Percentiles rank a stretch among this genome's conserved stretches.
phyloP scores from a whole-genome alignment of 2,329 filamentous ascomycete genomes.

The Pseudogymnoascus sp. region DNA sequence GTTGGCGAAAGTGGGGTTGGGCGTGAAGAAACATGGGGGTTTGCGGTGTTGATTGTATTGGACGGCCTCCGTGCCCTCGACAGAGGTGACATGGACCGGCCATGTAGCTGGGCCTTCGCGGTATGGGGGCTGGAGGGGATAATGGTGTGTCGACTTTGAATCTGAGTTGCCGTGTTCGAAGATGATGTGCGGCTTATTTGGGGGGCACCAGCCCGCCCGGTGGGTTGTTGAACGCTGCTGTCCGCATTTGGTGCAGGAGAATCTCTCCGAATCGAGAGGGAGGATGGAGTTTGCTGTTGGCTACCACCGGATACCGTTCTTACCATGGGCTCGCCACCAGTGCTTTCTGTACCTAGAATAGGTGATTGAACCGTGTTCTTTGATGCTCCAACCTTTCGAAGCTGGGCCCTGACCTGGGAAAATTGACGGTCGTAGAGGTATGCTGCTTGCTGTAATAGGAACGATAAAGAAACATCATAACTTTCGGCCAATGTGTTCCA shows the following conservation, averaged over 20 bases:
- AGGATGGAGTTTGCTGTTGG: constrained; percentile 21
- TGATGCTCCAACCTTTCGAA: constrained; percentile 62
- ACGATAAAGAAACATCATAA: constrained; percentile 79
- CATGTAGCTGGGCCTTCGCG: constrained; percentile 18
- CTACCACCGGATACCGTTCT: constrained; percentile 40
- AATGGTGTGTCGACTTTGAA: constrained; percentile 21
- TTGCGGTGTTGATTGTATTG: constrained; percentile 10
- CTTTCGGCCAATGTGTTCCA: constrained; percentile 45
- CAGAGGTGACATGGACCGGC: constrained; percentile 22
- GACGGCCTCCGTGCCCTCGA: constrained; percentile 15
- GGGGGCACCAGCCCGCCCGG: constrained; percentile 16
- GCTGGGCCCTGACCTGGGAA: constrained; percentile 81
- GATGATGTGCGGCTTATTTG: constrained; percentile 26
- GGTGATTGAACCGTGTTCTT: constrained; percentile 48
- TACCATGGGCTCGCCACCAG: constrained; percentile 39
- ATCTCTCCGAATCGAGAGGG: constrained; percentile 24
- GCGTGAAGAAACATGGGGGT: constrained; percentile 12
- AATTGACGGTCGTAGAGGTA: constrained; percentile 89
- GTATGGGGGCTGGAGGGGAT: constrained; percentile 21
- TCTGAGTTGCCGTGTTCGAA: constrained; percentile 20
- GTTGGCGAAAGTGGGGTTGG: constrained; percentile 16
- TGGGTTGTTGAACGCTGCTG: constrained; percentile 14
- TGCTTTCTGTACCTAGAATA: constrained; percentile 37
- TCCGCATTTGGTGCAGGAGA: constrained; percentile 20
- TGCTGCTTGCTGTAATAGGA: constrained; percentile 85